Conservation (phyloP, 148 eudicot genomes). For the Cornus florida region DNA sequence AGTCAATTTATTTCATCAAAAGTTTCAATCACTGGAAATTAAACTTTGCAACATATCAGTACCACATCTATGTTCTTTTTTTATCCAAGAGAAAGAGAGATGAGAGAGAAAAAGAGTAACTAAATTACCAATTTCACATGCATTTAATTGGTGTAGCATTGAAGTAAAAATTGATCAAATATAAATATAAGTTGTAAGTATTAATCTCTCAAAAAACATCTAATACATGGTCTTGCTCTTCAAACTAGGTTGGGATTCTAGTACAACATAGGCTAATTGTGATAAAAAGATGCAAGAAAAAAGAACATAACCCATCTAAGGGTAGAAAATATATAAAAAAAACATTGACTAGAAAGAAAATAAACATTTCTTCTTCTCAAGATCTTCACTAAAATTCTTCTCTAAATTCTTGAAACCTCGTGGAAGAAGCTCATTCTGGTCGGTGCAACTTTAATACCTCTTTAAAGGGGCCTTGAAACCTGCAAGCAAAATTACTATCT, state of each 20-base stretch:
- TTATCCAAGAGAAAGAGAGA: no score
- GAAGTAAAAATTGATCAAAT: no score
- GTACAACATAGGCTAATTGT: neutral
- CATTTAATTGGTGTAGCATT: no score
- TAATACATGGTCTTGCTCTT: neutral
- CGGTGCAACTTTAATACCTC: constrained; percentile 8
- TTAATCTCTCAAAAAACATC: neutral
- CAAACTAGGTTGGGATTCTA: neutral
- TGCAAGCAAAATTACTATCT: constrained; percentile 3
- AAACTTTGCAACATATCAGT: no score
- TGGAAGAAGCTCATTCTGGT: constrained; percentile 12
- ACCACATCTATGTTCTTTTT: no score
- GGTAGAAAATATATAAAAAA: neutral
- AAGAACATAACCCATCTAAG: neutral
- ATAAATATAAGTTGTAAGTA: no score
- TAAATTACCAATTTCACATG: no score
- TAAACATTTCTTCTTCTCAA: neutral
- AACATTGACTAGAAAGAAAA: neutral
- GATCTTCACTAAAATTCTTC: neutral
- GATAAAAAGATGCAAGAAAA: neutral
- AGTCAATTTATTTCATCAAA: no score
- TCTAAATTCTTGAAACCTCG: neutral
- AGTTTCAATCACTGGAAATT: no score
- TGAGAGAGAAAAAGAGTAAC: no score
- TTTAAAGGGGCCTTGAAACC: constrained; percentile 19